A percentile compares a stretch with the other conserved stretches of the same genome.
phyloP scores from a whole-genome alignment of 2,329 filamentous ascomycete genomes.

The Fusarium chaquense region DNA sequence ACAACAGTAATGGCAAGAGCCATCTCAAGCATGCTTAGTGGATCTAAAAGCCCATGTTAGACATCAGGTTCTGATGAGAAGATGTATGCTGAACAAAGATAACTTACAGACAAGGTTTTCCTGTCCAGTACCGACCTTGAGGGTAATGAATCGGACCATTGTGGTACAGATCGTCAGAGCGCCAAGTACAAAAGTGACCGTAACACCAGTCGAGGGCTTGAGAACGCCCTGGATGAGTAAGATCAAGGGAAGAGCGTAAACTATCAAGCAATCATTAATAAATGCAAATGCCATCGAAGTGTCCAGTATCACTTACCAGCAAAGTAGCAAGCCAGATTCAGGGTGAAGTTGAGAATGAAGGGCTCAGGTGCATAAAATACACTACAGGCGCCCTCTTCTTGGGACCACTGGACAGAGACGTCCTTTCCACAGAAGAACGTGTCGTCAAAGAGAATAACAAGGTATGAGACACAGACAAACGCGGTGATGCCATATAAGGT shows the following conservation, averaged over 20 bases:
- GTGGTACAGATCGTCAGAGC: conserved; percentile 38
- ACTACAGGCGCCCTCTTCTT: conserved; percentile 53
- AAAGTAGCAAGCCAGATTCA: conserved; percentile 52
- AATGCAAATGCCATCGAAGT: accelerated
- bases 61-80: accelerated
- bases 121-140: conserved; percentile 41
- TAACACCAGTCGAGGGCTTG: conserved; percentile 28
- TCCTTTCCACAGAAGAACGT: conserved; percentile 53
- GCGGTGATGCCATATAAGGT: conserved; percentile 49
- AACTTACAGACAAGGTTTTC: conserved; percentile 43
- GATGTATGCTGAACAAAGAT: accelerated
- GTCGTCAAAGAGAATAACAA: conserved; percentile 51
- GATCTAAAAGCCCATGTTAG: conserved; percentile 17
- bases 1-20: conserved; percentile 38
- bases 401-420: conserved; percentile 53
- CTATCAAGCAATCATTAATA: conserved; percentile 23
- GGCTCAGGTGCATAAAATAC: conserved; percentile 52
- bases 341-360: conserved; percentile 52
- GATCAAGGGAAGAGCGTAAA: conserved; percentile 50
- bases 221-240: conserved; percentile 46
- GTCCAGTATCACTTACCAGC: conserved; percentile 37
- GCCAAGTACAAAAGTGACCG: conserved; percentile 35
- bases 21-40: conserved; percentile 42
- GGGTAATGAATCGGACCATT: conserved; percentile 31
- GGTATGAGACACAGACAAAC: conserved; percentile 50